Conservation (phyloP, 345 rosid genomes). For the Lepidium aucheri region DNA sequence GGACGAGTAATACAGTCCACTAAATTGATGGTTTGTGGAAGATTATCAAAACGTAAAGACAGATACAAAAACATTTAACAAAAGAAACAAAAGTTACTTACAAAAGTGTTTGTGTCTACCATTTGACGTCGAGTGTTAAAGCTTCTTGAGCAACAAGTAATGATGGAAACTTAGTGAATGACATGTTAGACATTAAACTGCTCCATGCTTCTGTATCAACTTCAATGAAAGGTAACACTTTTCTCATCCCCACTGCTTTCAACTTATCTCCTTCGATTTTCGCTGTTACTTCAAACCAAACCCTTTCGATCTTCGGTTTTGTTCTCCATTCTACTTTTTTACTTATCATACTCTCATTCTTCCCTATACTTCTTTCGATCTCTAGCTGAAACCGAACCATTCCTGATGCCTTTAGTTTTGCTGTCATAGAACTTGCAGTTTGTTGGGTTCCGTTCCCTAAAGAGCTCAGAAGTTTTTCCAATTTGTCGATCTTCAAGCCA, state of each 20-base stretch:
- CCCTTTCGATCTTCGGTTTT: conserved; percentile 46
- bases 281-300: conserved; percentile 58
- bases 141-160: conserved; percentile 70
- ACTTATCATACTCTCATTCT: conserved; percentile 29
- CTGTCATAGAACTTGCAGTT: conserved; percentile 33
- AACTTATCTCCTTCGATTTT: conserved; percentile 50
- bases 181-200: conserved; percentile 54
- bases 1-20: neutral
- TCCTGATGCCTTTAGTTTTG: conserved; percentile 39
- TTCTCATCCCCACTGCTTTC: conserved; percentile 40
- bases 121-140: conserved; percentile 71
- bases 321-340: conserved; percentile 53
- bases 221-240: conserved; percentile 45
- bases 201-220: conserved; percentile 69
- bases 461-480: conserved; percentile 38
- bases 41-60: neutral
- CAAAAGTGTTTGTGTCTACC: conserved; percentile 36
- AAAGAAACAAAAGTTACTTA: conserved; percentile 11
- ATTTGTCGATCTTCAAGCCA: conserved; percentile 33
- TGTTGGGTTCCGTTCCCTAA: conserved; percentile 25
- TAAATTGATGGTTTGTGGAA: neutral
- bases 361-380: conserved; percentile 39
- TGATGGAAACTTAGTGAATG: conserved; percentile 71
- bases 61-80: neutral
- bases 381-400: conserved; percentile 50